Conservation (phyloP, 495 filamentous ascomycete species). For the Aspergillus ellipticus region DNA sequence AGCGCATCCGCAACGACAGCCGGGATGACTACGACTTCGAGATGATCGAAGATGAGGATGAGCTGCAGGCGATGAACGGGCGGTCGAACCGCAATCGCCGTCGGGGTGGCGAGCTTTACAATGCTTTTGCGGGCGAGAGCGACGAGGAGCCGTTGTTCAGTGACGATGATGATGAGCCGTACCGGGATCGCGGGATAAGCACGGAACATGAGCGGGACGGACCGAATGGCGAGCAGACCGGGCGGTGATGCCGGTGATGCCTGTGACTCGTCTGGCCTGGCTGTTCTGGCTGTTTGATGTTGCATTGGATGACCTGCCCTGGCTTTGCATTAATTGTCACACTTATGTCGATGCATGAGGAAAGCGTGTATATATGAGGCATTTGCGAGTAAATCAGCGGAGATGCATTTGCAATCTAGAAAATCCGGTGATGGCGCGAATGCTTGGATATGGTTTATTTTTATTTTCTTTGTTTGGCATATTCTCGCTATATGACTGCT, state of each 20-base stretch:
- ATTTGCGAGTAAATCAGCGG: neutral
- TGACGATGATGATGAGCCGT: slow-evolving; percentile 52
- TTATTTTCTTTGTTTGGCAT: no score
- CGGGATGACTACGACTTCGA: slow-evolving; percentile 94
- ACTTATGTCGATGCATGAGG: neutral
- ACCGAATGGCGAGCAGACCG: slow-evolving; percentile 19
- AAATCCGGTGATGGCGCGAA: no score
- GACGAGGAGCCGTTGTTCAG: slow-evolving; percentile 64
- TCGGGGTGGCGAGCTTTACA: slow-evolving; percentile 81
- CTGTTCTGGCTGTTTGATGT: neutral
- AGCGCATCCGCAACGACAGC: slow-evolving; percentile 66
- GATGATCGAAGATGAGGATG: slow-evolving; percentile 80
- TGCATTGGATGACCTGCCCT: neutral
- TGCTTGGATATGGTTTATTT: no score
- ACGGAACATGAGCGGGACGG: slow-evolving; percentile 22
- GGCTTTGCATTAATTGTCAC: neutral
- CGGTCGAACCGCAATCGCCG: slow-evolving; percentile 40
- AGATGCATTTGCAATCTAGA: neutral
- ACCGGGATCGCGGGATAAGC: slow-evolving; percentile 30
- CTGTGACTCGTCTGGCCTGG: neutral
- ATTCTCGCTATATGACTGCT: no score
- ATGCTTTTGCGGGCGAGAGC: slow-evolving; percentile 82
- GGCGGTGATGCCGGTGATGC: neutral
- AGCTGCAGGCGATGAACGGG: slow-evolving; percentile 51
- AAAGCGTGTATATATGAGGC: neutral